Percentiles rank a stretch among this genome's conserved stretches.
These are phyloP conservation scores for Penicillium macrosclerotiorum DNA, from an alignment of 495 filamentous ascomycete genomes.

Conservation along the genomic window DNA sequence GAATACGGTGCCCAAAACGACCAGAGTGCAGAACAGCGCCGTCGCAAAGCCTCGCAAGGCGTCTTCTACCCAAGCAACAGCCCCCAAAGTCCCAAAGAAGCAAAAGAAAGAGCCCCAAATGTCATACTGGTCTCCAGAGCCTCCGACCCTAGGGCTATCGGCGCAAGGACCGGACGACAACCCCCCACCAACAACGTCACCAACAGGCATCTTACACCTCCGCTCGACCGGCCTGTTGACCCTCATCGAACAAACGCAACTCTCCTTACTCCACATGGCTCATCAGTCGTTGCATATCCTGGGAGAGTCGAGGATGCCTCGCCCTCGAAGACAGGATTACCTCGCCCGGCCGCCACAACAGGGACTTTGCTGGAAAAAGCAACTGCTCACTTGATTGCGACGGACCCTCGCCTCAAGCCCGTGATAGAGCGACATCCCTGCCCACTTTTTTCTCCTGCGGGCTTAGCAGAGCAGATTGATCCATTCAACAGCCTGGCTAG, in stretches of 20 bases:
- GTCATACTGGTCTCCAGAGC: constrained; percentile 27
- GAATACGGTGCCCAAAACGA: constrained; percentile 19
- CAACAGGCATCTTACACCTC: constrained; percentile 37
- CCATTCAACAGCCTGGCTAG: constrained; percentile 80
- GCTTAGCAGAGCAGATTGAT: constrained; percentile 78
- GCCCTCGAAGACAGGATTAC: constrained; percentile 54
- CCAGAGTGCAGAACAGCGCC: constrained; percentile 25
- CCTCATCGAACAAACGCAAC: constrained; percentile 70
- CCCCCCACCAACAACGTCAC: constrained; percentile 16
- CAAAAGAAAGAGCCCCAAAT: constrained; percentile 6
- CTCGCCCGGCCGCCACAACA: constrained; percentile 59
- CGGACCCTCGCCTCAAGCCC: constrained; percentile 69
- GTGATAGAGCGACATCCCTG: constrained; percentile 77
- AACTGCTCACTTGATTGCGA: constrained; percentile 69
- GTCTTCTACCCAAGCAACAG: constrained; percentile 14
- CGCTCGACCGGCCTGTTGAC: constrained; percentile 56
- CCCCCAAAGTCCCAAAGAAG: constrained; percentile 11
- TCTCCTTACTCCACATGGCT: constrained; percentile 76
- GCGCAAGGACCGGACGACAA: constrained; percentile 12
- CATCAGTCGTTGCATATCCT: constrained; percentile 60
- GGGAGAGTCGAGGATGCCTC: constrained; percentile 47
- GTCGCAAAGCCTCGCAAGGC: constrained; percentile 35
- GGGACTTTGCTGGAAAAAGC: constrained; percentile 75
- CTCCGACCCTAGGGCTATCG: background rate
- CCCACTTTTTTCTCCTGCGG: constrained; percentile 73